phyloP scores from a whole-genome alignment of 495 filamentous ascomycete genomes.

The Neurospora sp. region DNA sequence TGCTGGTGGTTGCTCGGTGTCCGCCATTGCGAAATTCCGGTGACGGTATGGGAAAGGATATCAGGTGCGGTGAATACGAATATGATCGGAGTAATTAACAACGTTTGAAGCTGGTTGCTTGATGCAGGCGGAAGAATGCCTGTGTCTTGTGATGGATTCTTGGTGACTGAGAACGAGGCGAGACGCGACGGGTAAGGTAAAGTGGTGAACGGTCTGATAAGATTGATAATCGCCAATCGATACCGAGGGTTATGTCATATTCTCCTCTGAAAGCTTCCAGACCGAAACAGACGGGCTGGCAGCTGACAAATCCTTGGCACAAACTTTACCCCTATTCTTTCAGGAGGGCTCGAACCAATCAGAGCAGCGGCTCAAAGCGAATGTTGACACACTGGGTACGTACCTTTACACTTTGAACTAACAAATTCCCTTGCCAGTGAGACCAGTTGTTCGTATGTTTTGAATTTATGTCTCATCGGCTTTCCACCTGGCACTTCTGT shows the following conservation, averaged over 20 bases:
- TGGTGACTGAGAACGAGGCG: not conserved
- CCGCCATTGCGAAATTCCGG: constrained; percentile 7
- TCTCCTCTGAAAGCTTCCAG: not conserved
- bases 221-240: not conserved
- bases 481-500: not conserved
- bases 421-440: not conserved
- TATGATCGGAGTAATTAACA: not conserved
- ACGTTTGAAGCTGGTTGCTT: not conserved
- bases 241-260: not conserved
- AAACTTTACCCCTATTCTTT: not conserved
- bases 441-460: not conserved
- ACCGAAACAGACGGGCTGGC: not conserved
- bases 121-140: not conserved
- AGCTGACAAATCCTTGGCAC: not conserved
- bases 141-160: not conserved
- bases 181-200: not conserved
- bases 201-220: not conserved
- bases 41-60: not conserved
- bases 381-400: not conserved
- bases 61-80: not conserved
- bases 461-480: not conserved
- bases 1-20: constrained; percentile 15
- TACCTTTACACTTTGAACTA: not conserved
- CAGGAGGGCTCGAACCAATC: not conserved
- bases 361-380: not conserved